phyloP scores from a whole-genome alignment of 2,329 filamentous ascomycete species.

The Delphinella strobiligena region DNA sequence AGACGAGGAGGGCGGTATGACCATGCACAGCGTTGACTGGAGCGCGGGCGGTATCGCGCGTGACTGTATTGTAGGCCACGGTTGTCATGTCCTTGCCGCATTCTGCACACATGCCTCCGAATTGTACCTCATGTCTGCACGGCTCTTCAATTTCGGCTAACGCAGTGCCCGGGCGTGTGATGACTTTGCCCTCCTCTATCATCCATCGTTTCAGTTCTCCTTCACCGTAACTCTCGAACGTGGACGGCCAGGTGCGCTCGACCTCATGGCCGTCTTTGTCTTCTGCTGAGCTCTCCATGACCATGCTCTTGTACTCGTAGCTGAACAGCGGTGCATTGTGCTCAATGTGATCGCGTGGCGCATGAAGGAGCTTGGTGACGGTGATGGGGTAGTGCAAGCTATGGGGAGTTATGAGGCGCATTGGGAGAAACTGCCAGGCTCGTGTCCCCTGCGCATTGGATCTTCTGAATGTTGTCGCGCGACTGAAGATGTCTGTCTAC shows the following conservation, averaged over 20 bases:
- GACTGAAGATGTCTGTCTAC: too few species aligned
- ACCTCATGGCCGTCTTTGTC: slow-evolving; percentile 56
- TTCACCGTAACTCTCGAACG: slow-evolving; percentile 75
- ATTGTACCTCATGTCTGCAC: slow-evolving; percentile 84
- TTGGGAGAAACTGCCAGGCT: slow-evolving; percentile 15
- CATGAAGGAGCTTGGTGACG: slow-evolving; percentile 72
- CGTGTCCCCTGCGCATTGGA: neutral
- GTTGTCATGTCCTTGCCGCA: slow-evolving; percentile 96
- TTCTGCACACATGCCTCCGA: slow-evolving; percentile 76
- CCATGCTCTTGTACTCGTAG: slow-evolving; percentile 72
- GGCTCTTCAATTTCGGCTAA: slow-evolving; percentile 76
- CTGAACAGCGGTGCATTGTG: slow-evolving; percentile 70
- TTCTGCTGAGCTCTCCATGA: slow-evolving; percentile 56
- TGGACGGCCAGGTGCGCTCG: slow-evolving; percentile 58
- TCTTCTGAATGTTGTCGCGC: neutral
- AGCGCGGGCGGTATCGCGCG: slow-evolving; percentile 69
- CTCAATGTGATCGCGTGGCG: slow-evolving; percentile 60
- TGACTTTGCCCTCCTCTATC: slow-evolving; percentile 51
- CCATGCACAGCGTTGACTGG: slow-evolving; percentile 94
- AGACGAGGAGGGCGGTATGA: slow-evolving; percentile 77
- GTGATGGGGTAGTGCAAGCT: slow-evolving; percentile 83
- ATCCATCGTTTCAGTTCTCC: slow-evolving; percentile 69
- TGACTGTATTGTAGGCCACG: slow-evolving; percentile 69
- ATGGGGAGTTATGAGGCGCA: slow-evolving; percentile 37
- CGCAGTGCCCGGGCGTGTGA: slow-evolving; percentile 38